A percentile compares a stretch with the other conserved stretches of the same genome.
Conservation (phyloP, 2,329 filamentous ascomycete genomes). For the Ambrosiella xylebori region DNA sequence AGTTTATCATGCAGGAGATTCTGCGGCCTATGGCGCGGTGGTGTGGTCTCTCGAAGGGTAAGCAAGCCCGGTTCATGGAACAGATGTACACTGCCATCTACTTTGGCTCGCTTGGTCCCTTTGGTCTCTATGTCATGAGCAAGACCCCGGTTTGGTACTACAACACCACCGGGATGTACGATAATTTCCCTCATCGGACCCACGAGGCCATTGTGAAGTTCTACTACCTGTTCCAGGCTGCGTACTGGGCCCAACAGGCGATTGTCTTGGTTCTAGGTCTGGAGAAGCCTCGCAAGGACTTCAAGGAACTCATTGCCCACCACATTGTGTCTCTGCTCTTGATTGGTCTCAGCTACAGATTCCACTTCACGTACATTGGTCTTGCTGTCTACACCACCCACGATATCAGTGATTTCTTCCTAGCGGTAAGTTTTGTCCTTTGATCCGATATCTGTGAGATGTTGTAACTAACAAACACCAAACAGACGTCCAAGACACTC, state of each 20-base stretch:
- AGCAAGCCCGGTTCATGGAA: conserved; percentile 88
- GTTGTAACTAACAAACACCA: neutral
- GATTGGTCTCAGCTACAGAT: conserved; percentile 77
- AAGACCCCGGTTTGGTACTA: conserved; percentile 91
- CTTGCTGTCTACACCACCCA: conserved; percentile 87
- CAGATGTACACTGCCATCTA: conserved; percentile 90
- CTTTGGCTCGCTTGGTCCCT: conserved; percentile 66
- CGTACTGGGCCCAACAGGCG: conserved; percentile 90
- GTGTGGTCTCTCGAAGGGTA: conserved; percentile 55
- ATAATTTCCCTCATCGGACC: conserved; percentile 65
- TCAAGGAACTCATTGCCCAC: conserved; percentile 80
- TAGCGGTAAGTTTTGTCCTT: conserved; percentile 48
- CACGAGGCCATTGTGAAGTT: conserved; percentile 77
- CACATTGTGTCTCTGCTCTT: conserved; percentile 77
- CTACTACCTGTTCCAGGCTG: conserved; percentile 87
- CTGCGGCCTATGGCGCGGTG: conserved; percentile 58
- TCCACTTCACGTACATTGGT: conserved; percentile 93
- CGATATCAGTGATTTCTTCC: conserved; percentile 89
- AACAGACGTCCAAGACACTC: conserved; percentile 69
- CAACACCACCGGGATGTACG: conserved; percentile 81
- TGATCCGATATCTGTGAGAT: neutral
- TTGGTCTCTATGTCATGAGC: conserved; percentile 80
- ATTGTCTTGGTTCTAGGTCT: conserved; percentile 73
- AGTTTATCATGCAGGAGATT: conserved; percentile 88
- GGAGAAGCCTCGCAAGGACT: conserved; percentile 90